Percentiles rank a stretch among this genome's conserved stretches.
phyloP scores from a whole-genome alignment of 2,329 filamentous ascomycete species.

The Fusarium odoratissimum region DNA sequence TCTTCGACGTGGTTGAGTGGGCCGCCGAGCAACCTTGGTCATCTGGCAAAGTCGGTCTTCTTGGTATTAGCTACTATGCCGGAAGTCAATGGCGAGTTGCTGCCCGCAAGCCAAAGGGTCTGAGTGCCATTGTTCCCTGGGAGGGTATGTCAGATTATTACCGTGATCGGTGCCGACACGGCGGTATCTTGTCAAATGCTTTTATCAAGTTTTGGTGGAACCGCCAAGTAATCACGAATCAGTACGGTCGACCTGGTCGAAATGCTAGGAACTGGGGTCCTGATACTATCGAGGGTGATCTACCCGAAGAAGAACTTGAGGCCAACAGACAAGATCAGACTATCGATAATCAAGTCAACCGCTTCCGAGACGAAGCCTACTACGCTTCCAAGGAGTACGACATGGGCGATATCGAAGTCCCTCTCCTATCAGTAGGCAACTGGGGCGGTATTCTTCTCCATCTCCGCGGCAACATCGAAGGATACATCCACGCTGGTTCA shows the following conservation, averaged over 20 bases:
- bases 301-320: slow-evolving; percentile 63
- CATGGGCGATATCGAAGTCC: slow-evolving; percentile 74
- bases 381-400: slow-evolving; percentile 74
- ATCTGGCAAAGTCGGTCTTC: slow-evolving; percentile 59
- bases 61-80: slow-evolving; percentile 62
- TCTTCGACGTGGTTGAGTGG: slow-evolving; percentile 64
- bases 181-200: slow-evolving; percentile 68
- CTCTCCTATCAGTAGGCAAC: slow-evolving; percentile 74
- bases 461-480: slow-evolving; percentile 75
- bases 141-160: slow-evolving; percentile 68
- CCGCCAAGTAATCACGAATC: slow-evolving; percentile 59
- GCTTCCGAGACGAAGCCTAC: slow-evolving; percentile 72
- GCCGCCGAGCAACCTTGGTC: slow-evolving; percentile 58
- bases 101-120: slow-evolving; percentile 57
- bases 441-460: slow-evolving; percentile 79
- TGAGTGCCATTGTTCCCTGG: slow-evolving; percentile 60
- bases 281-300: slow-evolving; percentile 69
- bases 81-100: slow-evolving; percentile 62
- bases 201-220: slow-evolving; percentile 60
- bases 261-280: slow-evolving; percentile 62
- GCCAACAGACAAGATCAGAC: slow-evolving; percentile 62
- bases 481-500: slow-evolving; percentile 72
- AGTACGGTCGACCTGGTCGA: slow-evolving; percentile 70
- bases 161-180: slow-evolving; percentile 68
- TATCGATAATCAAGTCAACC: slow-evolving; percentile 59